These are phyloP conservation scores for Taphrina sp. DNA, from an alignment of 1,139 yeast genomes.

Conservation along the genomic window DNA sequence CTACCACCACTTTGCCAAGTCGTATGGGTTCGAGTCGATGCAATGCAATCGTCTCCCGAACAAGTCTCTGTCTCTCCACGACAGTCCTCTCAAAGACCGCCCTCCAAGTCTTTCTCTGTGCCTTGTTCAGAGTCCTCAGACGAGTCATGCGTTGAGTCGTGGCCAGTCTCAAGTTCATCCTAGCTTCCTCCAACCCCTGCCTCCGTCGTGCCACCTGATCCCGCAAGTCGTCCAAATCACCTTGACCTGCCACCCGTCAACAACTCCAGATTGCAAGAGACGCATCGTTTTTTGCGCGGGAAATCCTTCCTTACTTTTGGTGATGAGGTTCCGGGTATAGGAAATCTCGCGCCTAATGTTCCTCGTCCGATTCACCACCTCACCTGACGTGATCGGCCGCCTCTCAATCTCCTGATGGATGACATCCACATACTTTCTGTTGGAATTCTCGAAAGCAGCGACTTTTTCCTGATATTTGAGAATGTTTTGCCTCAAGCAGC, in stretches of 20 bases:
- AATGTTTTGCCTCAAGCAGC: slow-evolving; percentile 2
- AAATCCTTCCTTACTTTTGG: background rate
- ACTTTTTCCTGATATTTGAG: background rate
- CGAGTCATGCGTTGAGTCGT: background rate
- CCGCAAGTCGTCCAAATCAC: slow-evolving; percentile 12
- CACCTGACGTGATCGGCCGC: slow-evolving; percentile 1
- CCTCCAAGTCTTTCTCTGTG: slow-evolving; percentile 15
- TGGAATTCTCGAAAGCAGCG: background rate
- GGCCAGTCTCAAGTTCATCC: background rate
- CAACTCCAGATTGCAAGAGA: too few species aligned
- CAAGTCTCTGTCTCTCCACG: background rate
- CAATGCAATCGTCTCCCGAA: slow-evolving; percentile 3
- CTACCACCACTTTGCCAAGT: too few species aligned
- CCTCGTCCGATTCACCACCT: background rate
- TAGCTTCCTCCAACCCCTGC: slow-evolving; percentile 12
- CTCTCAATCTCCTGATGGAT: background rate
- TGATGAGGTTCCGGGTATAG: slow-evolving; percentile 8
- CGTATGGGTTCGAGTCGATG: background rate
- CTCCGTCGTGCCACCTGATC: slow-evolving; percentile 26
- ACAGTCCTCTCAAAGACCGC: slow-evolving; percentile 1
- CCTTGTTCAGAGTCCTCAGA: slow-evolving; percentile 4
- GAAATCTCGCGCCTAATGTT: slow-evolving; percentile 18
- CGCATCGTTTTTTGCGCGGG: too few species aligned
- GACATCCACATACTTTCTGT: background rate
- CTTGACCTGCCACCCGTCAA: slow-evolving; percentile 7